Conservation (phyloP, 2,329 filamentous ascomycete genomes). For the Ramichloridium luteum region DNA sequence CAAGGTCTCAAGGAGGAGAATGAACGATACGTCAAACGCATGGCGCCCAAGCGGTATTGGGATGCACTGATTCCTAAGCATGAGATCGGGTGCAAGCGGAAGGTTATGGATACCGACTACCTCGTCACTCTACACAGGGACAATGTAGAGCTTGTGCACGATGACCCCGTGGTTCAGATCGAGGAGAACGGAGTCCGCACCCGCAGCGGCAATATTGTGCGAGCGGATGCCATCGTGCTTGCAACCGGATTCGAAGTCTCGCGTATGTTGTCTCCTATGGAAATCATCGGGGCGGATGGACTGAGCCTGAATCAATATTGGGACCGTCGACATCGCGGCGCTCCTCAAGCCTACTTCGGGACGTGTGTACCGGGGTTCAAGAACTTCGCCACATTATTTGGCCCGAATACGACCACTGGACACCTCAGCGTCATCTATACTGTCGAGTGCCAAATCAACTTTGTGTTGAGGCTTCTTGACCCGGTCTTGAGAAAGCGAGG, state of each 20-base stretch:
- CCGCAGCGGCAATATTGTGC: conserved; percentile 26
- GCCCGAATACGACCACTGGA: conserved; percentile 36
- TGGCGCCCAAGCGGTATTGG: conserved; percentile 34
- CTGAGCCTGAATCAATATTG: conserved; percentile 31
- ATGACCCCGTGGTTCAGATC: conserved; percentile 31
- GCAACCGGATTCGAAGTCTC: conserved; percentile 40
- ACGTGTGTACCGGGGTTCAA: conserved; percentile 37
- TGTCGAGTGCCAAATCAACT: conserved; percentile 42
- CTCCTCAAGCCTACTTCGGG: conserved; percentile 37
- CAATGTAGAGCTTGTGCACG: conserved; percentile 31
- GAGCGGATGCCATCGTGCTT: conserved; percentile 37
- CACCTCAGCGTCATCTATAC: conserved; percentile 41
- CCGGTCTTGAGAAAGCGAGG: conserved; percentile 29
- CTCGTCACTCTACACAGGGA: conserved; percentile 31
- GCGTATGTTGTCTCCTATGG: conserved; percentile 35
- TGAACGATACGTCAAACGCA: conserved; percentile 32
- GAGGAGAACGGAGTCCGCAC: conserved; percentile 29
- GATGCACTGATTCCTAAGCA: conserved; percentile 32
- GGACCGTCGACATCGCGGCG: conserved; percentile 22
- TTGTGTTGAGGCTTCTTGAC: conserved; percentile 30
- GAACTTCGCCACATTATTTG: conserved; percentile 37
- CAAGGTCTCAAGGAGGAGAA: conserved; percentile 27
- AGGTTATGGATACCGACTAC: conserved; percentile 38
- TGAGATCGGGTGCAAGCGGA: conserved; percentile 38
- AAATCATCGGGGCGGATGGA: conserved; percentile 34